Evolutionary conservation across 2,329 filamentous ascomycete genomes (phyloP), one percentile per base, ranked within the genome.

Genomic region (Pseudogymnoascus sp.): DNA sequence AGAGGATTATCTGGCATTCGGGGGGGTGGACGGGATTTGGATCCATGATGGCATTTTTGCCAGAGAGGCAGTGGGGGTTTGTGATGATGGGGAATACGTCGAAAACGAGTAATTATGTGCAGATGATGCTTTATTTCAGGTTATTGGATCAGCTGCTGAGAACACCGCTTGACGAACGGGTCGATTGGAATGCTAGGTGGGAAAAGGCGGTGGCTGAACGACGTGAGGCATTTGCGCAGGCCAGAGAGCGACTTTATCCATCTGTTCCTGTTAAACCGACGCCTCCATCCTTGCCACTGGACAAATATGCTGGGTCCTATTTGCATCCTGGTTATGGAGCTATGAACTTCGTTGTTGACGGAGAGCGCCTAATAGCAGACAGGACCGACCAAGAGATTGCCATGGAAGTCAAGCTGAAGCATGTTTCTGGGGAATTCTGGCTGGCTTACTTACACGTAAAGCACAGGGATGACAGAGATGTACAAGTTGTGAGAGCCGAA

Each of bases 11-110:
- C 60, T 71, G 71, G 8, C 80, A 82, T 66, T 68, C 67, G 7
- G 80, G 80, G 3, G 76, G 75, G 0, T 77, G 80, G 68, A 75
- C 76, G 60, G 79, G 76, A 4, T 80, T 77, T 64, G 78, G 76
- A 4, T 74, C 78, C 0, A 69, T 76, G 37, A 71, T 81, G 26
- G 74, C 74, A 60, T 79, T 80, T 68, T 72, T 83, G 54, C 80
- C 81, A 0, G 73, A 74, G 10, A 63, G 76, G 18, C 71, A 75
- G 4, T 82, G 75, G 65, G 79, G 77, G 3, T 69, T 80, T 10
- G 74, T 78, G 4, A 68, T 73, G 14, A 70, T 82, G 65, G 76
- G 69, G 1, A 84, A 83, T 63, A 80, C 78, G 21, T 76, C 74
- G 7, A 11, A 69, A 4, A 76, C 74, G 2, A 76, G 76, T 2